Evolutionary conservation across 768 basidiomycete species (phyloP).

Genomic region (Calvatia gigantea): DNA sequence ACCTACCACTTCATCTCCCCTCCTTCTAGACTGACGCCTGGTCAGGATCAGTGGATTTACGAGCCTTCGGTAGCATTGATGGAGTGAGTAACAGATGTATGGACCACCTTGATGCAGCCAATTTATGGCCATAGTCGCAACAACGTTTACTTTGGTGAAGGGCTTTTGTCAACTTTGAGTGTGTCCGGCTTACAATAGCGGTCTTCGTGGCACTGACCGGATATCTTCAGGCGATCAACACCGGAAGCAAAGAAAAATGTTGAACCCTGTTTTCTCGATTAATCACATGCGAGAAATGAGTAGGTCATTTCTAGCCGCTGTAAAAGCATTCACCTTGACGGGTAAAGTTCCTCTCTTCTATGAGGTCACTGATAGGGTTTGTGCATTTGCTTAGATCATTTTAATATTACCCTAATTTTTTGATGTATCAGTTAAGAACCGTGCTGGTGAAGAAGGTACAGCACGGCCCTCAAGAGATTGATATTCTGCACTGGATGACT

Average conservation of each 20-base stretch:
- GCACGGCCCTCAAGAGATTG: slow-evolving; percentile 26
- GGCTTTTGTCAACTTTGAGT: slow-evolving; percentile 21
- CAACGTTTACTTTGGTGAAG: slow-evolving; percentile 16
- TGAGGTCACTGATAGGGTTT: slow-evolving; percentile 21
- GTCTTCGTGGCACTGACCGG: background rate
- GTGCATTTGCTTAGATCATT: background rate
- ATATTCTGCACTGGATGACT: slow-evolving; percentile 23
- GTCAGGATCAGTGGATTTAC: slow-evolving; percentile 30
- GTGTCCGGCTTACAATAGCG: background rate
- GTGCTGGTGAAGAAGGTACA: slow-evolving; percentile 21
- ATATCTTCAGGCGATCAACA: slow-evolving; percentile 33
- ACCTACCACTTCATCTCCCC: background rate
- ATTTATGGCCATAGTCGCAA: slow-evolving; percentile 15
- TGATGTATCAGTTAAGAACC: slow-evolving; percentile 22
- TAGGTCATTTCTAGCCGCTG: slow-evolving; percentile 3
- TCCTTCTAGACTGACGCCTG: background rate
- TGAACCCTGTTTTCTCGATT: slow-evolving; percentile 42
- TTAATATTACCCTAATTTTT: background rate
- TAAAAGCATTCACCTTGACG: background rate
- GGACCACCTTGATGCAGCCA: slow-evolving; percentile 2
- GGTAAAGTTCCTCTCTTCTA: slow-evolving; percentile 26
- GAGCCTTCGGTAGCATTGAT: slow-evolving; percentile 26
- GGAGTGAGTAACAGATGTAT: slow-evolving; percentile 17
- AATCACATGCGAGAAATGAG: slow-evolving; percentile 36
- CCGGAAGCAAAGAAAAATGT: slow-evolving; percentile 38